Evolutionary conservation across 805 yeast genomes (phyloP).

Genomic region (Yarrowia hollandica): DNA sequence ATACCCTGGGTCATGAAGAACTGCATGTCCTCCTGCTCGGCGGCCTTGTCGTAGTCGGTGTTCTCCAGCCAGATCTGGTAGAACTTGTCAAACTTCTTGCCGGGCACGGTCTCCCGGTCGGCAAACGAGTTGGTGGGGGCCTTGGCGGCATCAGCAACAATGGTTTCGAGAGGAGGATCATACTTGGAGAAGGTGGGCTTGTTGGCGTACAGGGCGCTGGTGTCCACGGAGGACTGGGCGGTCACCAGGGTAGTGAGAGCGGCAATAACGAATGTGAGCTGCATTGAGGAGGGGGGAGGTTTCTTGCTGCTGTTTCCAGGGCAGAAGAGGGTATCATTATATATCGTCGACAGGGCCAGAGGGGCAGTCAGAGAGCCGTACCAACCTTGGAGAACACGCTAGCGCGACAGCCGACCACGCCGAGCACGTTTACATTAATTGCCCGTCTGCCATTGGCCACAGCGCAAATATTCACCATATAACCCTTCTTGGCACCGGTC

Average conservation of each 20-base stretch:
- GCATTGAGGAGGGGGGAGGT: neutral
- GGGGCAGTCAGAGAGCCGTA: too few relatives aligned
- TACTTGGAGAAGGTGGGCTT: slow-evolving; percentile 1
- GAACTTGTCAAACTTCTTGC: slow-evolving; percentile 46
- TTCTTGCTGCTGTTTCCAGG: too few relatives aligned
- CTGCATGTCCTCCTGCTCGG: slow-evolving; percentile 46
- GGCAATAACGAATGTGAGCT: neutral
- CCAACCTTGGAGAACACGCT: too few relatives aligned
- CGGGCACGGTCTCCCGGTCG: slow-evolving; percentile 44
- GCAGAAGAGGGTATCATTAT: too few relatives aligned
- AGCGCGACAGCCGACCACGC: too few relatives aligned
- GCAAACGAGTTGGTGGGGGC: slow-evolving; percentile 37
- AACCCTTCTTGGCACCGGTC: slow-evolving; percentile 9
- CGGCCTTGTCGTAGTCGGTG: slow-evolving; percentile 53
- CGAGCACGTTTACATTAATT: neutral
- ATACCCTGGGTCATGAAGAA: slow-evolving; percentile 49
- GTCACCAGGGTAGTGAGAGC: slow-evolving; percentile 11
- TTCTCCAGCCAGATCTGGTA: slow-evolving; percentile 53
- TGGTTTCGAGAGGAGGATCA: slow-evolving; percentile 9
- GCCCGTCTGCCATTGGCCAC: neutral
- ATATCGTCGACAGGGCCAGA: too few relatives aligned
- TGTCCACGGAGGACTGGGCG: slow-evolving; percentile 11
- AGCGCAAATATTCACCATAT: neutral
- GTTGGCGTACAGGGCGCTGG: slow-evolving; percentile 4
- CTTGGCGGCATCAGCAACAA: slow-evolving; percentile 39